Evolutionary conservation across 2,329 filamentous ascomycete genomes (phyloP).

Genomic region (Calycina marina): DNA sequence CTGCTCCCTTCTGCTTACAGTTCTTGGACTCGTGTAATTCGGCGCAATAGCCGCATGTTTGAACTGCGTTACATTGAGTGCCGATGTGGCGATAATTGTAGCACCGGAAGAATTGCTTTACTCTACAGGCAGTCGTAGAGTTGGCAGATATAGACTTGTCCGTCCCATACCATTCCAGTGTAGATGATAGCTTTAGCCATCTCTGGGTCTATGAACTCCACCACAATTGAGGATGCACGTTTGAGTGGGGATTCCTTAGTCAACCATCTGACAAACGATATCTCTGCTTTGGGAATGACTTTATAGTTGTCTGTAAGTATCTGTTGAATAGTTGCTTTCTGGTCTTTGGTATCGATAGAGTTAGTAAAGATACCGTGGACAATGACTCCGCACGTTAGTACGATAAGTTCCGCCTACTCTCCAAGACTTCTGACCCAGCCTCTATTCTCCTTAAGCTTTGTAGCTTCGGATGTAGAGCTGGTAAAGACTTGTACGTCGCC

Average conservation of each 20-base stretch:
- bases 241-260: conserved; percentile 13
- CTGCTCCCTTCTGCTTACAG: conserved; percentile 12
- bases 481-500: conserved; percentile 16
- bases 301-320: conserved; percentile 19
- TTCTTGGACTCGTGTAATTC: conserved; percentile 13
- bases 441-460: conserved; percentile 6
- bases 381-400: conserved; percentile 17
- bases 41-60: conserved; percentile 8
- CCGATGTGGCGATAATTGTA: conserved; percentile 13
- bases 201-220: conserved; percentile 18
- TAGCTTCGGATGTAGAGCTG: conserved; percentile 10
- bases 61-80: conserved; percentile 8
- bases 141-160: conserved; percentile 12
- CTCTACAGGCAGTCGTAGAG: conserved; percentile 17
- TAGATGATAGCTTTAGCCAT: conserved; percentile 18
- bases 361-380: conserved; percentile 17
- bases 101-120: conserved; percentile 8
- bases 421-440: conserved; percentile 13
- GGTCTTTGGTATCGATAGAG: conserved; percentile 19
- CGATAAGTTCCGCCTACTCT: conserved; percentile 9
- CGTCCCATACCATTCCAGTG: conserved; percentile 14
- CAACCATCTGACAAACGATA: conserved; percentile 18
- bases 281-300: conserved; percentile 14
- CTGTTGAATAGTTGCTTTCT: conserved; percentile 15
- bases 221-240: conserved; percentile 14